phyloP scores from a whole-genome alignment of 108 stramenopile genomes.

The Aurantiochytrium sp. region DNA sequence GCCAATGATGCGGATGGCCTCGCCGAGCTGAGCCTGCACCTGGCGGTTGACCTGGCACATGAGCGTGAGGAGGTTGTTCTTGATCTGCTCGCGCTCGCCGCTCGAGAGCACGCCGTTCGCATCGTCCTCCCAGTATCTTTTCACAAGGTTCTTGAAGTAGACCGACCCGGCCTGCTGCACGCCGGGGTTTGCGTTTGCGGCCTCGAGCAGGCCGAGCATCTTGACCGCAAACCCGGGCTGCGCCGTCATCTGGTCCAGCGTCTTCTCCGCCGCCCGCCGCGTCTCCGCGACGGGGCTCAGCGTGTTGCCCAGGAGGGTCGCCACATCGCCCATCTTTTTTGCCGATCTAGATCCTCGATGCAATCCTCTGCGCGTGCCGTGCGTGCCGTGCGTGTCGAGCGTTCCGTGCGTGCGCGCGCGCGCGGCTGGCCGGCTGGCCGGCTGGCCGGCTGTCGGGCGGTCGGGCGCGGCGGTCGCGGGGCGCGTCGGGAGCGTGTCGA shows the following conservation, averaged over 20 bases:
- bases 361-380: neutral
- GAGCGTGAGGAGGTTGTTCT: slow-evolving; percentile 83
- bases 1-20: slow-evolving; percentile 86
- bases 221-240: neutral
- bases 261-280: slow-evolving; percentile 13
- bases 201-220: neutral
- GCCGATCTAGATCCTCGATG: neutral
- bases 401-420: too few relatives aligned
- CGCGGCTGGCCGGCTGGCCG: too few relatives aligned
- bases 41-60: slow-evolving; percentile 83
- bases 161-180: slow-evolving; percentile 67
- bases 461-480: neutral
- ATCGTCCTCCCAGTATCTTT: slow-evolving; percentile 76
- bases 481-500: neutral
- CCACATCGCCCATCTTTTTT: neutral
- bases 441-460: too few relatives aligned
- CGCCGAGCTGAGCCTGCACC: slow-evolving; percentile 85
- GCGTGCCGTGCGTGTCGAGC: neutral
- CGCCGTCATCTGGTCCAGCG: neutral
- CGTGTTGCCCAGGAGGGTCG: neutral
- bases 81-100: slow-evolving; percentile 77
- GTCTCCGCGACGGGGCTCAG: neutral
- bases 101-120: slow-evolving; percentile 31
- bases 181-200: neutral
- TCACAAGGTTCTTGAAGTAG: slow-evolving; percentile 93